These are phyloP conservation scores for Dactylellina sp. DNA, from an alignment of 2,329 filamentous ascomycete genomes.

Conservation along the genomic window DNA sequence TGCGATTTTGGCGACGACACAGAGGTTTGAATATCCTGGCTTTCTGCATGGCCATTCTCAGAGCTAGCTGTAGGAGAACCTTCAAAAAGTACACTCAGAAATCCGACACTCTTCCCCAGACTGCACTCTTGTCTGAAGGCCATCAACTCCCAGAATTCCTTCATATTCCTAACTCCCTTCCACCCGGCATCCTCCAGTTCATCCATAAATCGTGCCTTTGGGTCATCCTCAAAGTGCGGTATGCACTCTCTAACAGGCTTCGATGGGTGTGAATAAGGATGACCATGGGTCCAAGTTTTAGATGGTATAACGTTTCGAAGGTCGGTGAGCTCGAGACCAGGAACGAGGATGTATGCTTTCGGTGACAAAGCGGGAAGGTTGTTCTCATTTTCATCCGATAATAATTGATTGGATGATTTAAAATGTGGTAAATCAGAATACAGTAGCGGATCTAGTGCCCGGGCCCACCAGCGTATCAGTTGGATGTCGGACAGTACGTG, in stretches of 20 bases:
- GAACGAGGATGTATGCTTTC: conserved; percentile 82
- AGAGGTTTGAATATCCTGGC: conserved; percentile 17
- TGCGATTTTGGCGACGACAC: conserved; percentile 14
- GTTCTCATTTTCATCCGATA: conserved; percentile 64
- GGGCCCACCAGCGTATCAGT: conserved; percentile 96
- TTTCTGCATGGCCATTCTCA: conserved; percentile 23
- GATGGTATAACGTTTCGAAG: conserved; percentile 81
- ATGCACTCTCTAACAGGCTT: conserved; percentile 69
- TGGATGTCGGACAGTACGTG: conserved; percentile 92
- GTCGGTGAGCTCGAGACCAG: conserved; percentile 85
- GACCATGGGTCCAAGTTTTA: conserved; percentile 74
- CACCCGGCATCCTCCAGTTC: conserved; percentile 86
- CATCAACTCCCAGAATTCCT: conserved; percentile 99
- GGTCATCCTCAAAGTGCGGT: conserved; percentile 92
- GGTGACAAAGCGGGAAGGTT: neutral
- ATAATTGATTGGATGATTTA: conserved; percentile 62
- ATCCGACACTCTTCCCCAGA: conserved; percentile 89
- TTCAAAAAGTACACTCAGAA: conserved; percentile 91
- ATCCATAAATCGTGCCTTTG: conserved; percentile 87
- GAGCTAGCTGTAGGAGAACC: conserved; percentile 61
- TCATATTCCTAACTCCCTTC: conserved; percentile 83
- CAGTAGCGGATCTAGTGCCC: conserved; percentile 75
- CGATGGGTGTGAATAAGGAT: conserved; percentile 71
- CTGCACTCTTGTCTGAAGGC: conserved; percentile 95
- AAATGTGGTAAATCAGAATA: conserved; percentile 68